Base-by-base conservation (phyloP, 441 rosid genomes). In the Croton setiger region DNA sequence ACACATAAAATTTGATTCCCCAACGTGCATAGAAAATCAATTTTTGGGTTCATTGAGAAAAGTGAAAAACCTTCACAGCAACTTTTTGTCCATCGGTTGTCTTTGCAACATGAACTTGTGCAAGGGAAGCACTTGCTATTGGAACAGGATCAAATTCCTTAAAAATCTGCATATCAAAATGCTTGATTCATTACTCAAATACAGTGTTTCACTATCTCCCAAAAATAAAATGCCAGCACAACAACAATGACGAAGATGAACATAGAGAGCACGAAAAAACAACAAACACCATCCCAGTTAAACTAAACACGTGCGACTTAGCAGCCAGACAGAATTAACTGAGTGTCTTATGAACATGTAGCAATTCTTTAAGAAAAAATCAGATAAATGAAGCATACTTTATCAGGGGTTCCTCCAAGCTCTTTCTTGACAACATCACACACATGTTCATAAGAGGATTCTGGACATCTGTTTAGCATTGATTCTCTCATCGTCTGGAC, bases 51-150 rank as follows among this genome's bases (percentile, higher is more conserved):
- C 64, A 70, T 49, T 12, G 67, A 31, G 43, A 75, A 47, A 63
- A 55, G 67, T 4, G 53, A 45, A 67, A 21, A 61, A 95, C 99
- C 99, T 92, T 95, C 74, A 92, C 97, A 58, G 98, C 96, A 68
- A 95, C 91, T 80, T 90, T 95, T 79, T 76, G 77, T 39, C 97
- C 97, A 66, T 81, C 90, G 66, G 36, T 82, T 0, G 85, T 88
- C 27, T 70, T 81, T 68, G 98, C 98, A 78, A 89, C 90, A 85
- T 95, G 99, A 81, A 95, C 98, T 90, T 95, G 98, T 60, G 99
- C 99, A 63, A 95, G 94, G 68, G 99, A 92, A 77, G 99, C 98
- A 81, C 98, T 95, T 59, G 98, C 99, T 66, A 95, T 82, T 1
- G 98, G 98, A 78, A 82, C 89, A 65, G 94, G 92, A 72, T 95